phyloP scores from a whole-genome alignment of 2,329 filamentous ascomycete genomes.

The Botrytis paeoniae region DNA sequence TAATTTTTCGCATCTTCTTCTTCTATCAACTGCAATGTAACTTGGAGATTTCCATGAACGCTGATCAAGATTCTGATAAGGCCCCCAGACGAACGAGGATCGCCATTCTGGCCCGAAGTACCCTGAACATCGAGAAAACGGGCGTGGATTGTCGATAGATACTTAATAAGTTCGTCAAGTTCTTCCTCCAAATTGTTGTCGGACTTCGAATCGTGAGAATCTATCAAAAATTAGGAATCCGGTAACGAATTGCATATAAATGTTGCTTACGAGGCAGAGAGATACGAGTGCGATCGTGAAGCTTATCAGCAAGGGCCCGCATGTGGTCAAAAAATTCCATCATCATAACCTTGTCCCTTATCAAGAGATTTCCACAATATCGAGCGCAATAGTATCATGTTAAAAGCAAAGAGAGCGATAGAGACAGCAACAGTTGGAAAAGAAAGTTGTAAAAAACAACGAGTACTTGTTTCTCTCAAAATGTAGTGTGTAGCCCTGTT shows the following conservation, averaged over 20 bases:
- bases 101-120: background rate
- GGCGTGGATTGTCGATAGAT: background rate
- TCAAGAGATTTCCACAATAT: slow-evolving; percentile 9
- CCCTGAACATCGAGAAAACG: background rate
- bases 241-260: background rate
- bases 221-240: background rate
- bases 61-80: background rate
- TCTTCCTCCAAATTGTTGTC: background rate
- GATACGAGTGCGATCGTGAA: background rate
- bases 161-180: background rate
- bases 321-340: slow-evolving; percentile 19
- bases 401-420: background rate
- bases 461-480: background rate
- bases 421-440: background rate
- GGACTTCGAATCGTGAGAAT: background rate
- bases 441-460: background rate
- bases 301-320: background rate
- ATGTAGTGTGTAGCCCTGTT: background rate
- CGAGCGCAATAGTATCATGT: slow-evolving; percentile 3
- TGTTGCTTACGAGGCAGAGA: background rate
- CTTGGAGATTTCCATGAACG: background rate
- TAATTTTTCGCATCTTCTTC: background rate
- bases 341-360: background rate
- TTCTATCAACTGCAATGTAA: background rate
- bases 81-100: background rate